Percentiles rank a stretch among this genome's conserved stretches.
These are phyloP conservation scores for Linum trigynum DNA, from an alignment of 345 rosid genomes.

Conservation along the genomic window DNA sequence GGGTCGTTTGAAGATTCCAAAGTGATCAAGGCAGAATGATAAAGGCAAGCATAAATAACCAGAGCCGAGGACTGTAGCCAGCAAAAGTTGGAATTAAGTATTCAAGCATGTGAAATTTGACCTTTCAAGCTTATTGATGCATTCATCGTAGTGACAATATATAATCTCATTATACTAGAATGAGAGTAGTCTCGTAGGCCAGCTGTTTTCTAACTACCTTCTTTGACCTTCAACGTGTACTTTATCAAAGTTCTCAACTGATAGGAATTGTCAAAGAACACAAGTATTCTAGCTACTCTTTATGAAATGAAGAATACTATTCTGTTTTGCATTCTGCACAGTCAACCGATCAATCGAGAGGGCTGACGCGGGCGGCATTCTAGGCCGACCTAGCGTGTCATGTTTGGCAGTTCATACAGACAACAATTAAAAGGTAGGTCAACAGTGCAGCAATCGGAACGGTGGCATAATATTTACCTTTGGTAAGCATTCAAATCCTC, in stretches of 20 bases:
- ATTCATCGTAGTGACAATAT: too few species aligned
- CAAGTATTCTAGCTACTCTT: not conserved
- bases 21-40: not conserved
- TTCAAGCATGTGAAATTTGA: not conserved
- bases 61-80: not conserved
- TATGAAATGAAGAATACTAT: too few species aligned
- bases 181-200: too few species aligned
- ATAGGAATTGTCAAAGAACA: not conserved
- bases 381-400: not conserved
- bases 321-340: too few species aligned
- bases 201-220: not conserved
- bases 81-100: not conserved
- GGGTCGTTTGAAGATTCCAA: not conserved
- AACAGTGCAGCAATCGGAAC: not conserved
- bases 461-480: slow-evolving; percentile 41
- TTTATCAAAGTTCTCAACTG: not conserved
- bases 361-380: too few species aligned
- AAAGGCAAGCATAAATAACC: not conserved
- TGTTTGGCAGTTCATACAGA: not conserved
- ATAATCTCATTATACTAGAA: too few species aligned
- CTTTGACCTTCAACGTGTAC: not conserved
- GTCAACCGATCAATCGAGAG: too few species aligned
- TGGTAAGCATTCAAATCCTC: slow-evolving; percentile 87
- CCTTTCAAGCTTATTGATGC: too few species aligned
- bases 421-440: not conserved